Evolutionary conservation across 495 filamentous ascomycete species (phyloP), one percentile per base, ranked within the genome.

Genomic region (Aspergillus taichungensis): DNA sequence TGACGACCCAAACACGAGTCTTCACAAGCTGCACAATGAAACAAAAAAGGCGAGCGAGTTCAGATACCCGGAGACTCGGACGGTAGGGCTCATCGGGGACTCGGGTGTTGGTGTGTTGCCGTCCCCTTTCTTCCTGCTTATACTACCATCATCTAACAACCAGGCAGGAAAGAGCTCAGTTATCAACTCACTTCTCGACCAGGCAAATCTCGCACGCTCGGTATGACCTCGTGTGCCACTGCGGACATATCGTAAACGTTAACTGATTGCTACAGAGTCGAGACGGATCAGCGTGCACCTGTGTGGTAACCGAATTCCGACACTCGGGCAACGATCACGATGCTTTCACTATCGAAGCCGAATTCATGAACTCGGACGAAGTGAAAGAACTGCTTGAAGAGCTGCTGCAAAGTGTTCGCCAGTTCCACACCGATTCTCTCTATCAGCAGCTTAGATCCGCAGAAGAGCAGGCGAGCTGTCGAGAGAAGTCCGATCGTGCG

Each of bases 251-350:
- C 34, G 9, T 37, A 42, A 5, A 1, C 18, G 0, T 13, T 49
- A 11, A 45, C 9, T 12, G 9, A 31, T 40, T 40, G 34, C 32
- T 35, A 12, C 38, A 63, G 63, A 57, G 53, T 36, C 50, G 55
- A n/a, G 48, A 51, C 30, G 60, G 55, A 0, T 13, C 37, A 1
- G 64, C 64, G 13, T 67, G 62, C 34, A 67, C 64, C 8, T 59
- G 49, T 6, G 62, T 67, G 4, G 55, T 60, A 1, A 64, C 55
- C 4, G 62, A 67, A 34, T 65, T 59, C 43, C 57, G 63, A 30
- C 54, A 62, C 29, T 49, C 45, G 0, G 12, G 43, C 0, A 38
- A 42, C 0, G 4, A 24, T 24, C 18, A 24, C 18, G 4, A 24
- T 24, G 2, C 18, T 2, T 67, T 51, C 18, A 65, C 60, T 0